A percentile compares a stretch with the other conserved stretches of the same genome.
These are phyloP conservation scores for Protomyces inouyei DNA, from an alignment of 1,139 yeast species.

Conservation along the genomic window DNA sequence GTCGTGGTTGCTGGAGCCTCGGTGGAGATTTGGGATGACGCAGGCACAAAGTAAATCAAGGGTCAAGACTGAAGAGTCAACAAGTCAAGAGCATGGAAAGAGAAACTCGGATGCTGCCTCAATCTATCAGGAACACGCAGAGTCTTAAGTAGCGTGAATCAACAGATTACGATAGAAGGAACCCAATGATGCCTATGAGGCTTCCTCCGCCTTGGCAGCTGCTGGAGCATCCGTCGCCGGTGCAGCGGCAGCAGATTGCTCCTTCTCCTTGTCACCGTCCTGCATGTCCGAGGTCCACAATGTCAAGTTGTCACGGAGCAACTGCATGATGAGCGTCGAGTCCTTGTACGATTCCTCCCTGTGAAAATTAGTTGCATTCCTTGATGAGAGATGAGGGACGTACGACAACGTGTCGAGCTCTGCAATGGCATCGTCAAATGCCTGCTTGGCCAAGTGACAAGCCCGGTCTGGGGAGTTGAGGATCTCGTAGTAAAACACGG, in stretches of 20 bases:
- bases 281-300: slow-evolving; percentile 67
- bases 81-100: not conserved
- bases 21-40: not conserved
- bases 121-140: no score
- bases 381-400: not conserved
- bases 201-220: slow-evolving; percentile 17
- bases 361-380: no score
- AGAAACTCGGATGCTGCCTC: not conserved
- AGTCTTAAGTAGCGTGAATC: no score
- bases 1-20: not conserved
- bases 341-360: slow-evolving; percentile 94
- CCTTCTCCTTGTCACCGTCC: slow-evolving; percentile 56
- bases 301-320: slow-evolving; percentile 95
- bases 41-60: not conserved
- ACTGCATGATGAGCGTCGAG: slow-evolving; percentile 96
- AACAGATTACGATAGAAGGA: not conserved
- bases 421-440: slow-evolving; percentile 98
- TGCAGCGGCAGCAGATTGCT: slow-evolving; percentile 44
- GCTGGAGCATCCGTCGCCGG: slow-evolving; percentile 40
- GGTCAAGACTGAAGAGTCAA: no score
- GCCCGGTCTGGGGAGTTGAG: slow-evolving; percentile 98
- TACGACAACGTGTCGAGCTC: slow-evolving; percentile 87
- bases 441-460: slow-evolving; percentile 97
- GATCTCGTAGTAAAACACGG: slow-evolving; percentile 96
- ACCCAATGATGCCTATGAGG: not conserved